Percentiles rank a stretch among this genome's conserved stretches.
Evolutionary conservation across 2,329 filamentous ascomycete species (phyloP).

Genomic region (Xylariaceae sp.): DNA sequence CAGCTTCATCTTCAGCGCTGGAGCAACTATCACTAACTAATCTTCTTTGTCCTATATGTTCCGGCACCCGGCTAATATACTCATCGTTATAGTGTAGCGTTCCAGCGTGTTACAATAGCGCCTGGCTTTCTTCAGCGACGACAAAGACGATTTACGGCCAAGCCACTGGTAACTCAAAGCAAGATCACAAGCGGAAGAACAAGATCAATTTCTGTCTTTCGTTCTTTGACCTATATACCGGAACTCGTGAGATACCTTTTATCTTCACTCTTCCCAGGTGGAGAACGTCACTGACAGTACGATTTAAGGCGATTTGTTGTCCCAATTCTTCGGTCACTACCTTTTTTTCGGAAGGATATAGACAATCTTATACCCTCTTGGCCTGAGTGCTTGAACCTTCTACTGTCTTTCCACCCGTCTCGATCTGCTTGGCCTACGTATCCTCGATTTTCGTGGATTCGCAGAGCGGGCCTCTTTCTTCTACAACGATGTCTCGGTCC

Average conservation of each 20-base stretch:
- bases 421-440: too few species aligned
- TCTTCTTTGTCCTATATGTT: slow-evolving; percentile 21
- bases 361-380: too few species aligned
- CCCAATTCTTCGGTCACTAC: too few species aligned
- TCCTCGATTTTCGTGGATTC: too few species aligned
- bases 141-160: slow-evolving; percentile 22
- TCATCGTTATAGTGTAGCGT: slow-evolving; percentile 13
- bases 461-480: too few species aligned
- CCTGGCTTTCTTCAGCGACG: slow-evolving; percentile 20
- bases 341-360: too few species aligned
- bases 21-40: neutral
- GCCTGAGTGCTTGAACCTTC: too few species aligned
- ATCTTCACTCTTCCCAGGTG: too few species aligned
- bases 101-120: slow-evolving; percentile 15
- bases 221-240: neutral
- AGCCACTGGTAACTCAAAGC: slow-evolving; percentile 13
- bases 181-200: slow-evolving; percentile 4
- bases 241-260: too few species aligned
- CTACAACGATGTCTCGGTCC: slow-evolving; percentile 50
- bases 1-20: neutral
- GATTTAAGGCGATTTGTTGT: too few species aligned
- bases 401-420: too few species aligned
- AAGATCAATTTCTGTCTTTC: slow-evolving; percentile 4
- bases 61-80: slow-evolving; percentile 21
- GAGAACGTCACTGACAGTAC: too few species aligned